Evolutionary conservation across 352 stramenopile species (phyloP).

Genomic region (Pelagophyceae sp.): DNA sequence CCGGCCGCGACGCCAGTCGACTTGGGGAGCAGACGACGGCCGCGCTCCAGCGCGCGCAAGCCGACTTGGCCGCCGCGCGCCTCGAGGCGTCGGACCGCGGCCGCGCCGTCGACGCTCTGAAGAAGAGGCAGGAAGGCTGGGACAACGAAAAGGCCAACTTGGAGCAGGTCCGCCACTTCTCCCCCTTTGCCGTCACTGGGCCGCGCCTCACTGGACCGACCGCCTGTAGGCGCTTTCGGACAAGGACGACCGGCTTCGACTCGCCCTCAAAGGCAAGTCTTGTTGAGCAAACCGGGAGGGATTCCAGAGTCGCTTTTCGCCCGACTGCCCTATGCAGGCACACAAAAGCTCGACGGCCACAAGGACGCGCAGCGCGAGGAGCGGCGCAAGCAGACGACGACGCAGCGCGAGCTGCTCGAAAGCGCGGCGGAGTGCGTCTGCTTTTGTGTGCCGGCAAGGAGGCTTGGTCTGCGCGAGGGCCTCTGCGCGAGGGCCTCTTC

Average conservation of each 20-base stretch:
- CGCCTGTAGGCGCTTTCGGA: background rate
- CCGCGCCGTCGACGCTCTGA: background rate
- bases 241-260: background rate
- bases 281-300: no score
- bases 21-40: background rate
- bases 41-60: background rate
- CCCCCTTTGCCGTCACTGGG: no score
- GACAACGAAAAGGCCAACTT: background rate
- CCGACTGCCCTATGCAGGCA: no score
- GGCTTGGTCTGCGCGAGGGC: no score
- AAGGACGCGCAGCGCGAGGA: background rate
- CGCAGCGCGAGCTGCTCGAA: background rate
- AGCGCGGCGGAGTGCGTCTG: background rate
- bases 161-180: no score
- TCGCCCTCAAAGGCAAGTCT: no score
- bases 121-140: background rate
- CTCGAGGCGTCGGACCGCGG: background rate
- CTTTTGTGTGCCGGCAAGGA: no score
- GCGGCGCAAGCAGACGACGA: background rate
- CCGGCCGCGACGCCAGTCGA: background rate
- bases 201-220: no score
- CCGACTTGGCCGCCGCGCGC: background rate
- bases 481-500: no score
- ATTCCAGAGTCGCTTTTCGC: no score
- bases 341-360: background rate